phyloP scores from a whole-genome alignment of 768 basidiomycete species.

The Russula griseocarnosa region DNA sequence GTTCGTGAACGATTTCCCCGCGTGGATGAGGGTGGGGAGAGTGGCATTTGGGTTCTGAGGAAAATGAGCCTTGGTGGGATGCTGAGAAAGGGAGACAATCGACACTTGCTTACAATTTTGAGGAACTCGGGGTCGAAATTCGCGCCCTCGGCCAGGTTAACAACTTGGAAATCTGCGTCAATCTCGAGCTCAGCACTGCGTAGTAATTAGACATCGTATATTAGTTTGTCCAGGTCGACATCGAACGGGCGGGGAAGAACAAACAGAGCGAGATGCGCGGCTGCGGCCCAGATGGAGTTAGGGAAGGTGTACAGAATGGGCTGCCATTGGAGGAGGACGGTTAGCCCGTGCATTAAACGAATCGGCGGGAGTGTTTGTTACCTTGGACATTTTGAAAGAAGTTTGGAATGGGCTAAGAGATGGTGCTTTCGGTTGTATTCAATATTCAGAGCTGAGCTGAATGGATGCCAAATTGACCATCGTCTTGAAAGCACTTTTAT shows the following conservation, averaged over 20 bases:
- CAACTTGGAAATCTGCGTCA: not conserved
- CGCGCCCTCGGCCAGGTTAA: constrained; percentile 9
- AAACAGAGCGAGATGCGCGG: not conserved
- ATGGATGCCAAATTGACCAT: constrained; percentile 1
- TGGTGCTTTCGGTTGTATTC: no score
- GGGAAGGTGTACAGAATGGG: constrained; percentile 11
- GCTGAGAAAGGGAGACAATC: no score
- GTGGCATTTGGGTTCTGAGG: no score
- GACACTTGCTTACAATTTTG: constrained; percentile 4
- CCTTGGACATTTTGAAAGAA: not conserved
- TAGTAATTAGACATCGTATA: no score
- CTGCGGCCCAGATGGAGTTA: constrained; percentile 3
- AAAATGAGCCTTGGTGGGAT: no score
- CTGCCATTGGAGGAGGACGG: not conserved
- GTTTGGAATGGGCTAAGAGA: not conserved
- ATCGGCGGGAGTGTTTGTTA: not conserved
- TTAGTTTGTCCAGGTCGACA: not conserved
- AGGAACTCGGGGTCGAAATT: constrained; percentile 9
- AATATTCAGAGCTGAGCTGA: not conserved
- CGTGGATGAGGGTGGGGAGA: no score
- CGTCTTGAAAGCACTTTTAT: constrained; percentile 3
- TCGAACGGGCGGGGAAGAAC: not conserved
- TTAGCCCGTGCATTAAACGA: not conserved
- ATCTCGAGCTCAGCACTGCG: constrained; percentile 11
- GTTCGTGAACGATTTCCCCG: no score